A percentile compares a stretch with the other conserved stretches of the same genome.
phyloP scores from a whole-genome alignment of 805 yeast species.

The Starmera dryadoides region DNA sequence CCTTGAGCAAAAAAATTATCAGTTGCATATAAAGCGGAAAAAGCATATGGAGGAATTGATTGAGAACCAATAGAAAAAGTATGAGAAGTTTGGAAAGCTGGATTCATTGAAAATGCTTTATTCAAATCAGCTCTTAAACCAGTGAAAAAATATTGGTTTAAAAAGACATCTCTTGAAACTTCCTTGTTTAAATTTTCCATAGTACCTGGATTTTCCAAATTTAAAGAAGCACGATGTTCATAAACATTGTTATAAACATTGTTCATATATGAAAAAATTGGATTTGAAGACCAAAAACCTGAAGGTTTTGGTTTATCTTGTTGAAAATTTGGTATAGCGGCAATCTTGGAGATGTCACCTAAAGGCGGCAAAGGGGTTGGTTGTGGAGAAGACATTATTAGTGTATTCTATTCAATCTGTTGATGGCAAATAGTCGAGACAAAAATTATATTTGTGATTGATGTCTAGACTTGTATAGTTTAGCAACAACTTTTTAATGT shows the following conservation, averaged over 20 bases:
- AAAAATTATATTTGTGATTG: no score
- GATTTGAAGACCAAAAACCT: slow-evolving; percentile 75
- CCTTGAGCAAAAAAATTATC: slow-evolving; percentile 87
- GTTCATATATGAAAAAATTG: slow-evolving; percentile 71
- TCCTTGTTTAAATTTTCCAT: slow-evolving; percentile 91
- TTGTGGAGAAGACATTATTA: not conserved
- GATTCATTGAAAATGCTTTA: slow-evolving; percentile 84
- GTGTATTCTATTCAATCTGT: no score
- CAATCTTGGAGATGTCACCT: slow-evolving; percentile 55
- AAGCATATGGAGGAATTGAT: slow-evolving; percentile 82
- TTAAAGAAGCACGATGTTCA: slow-evolving; percentile 75
- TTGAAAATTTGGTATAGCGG: slow-evolving; percentile 53
- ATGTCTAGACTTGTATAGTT: no score
- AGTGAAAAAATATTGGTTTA: slow-evolving; percentile 83
- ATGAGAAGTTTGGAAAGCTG: slow-evolving; percentile 95
- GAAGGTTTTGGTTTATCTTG: slow-evolving; percentile 45
- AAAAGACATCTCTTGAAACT: slow-evolving; percentile 88
- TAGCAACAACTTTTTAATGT: no score
- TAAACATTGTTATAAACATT: slow-evolving; percentile 66
- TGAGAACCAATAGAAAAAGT: slow-evolving; percentile 85
- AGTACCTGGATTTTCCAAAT: slow-evolving; percentile 88
- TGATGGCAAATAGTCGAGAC: no score
- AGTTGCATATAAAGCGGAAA: slow-evolving; percentile 82
- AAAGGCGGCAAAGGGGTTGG: slow-evolving; percentile 43
- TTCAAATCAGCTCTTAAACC: slow-evolving; percentile 95